Base-by-base conservation (phyloP, 2,329 filamentous ascomycete species). In the Paramyrothecium sp. region DNA sequence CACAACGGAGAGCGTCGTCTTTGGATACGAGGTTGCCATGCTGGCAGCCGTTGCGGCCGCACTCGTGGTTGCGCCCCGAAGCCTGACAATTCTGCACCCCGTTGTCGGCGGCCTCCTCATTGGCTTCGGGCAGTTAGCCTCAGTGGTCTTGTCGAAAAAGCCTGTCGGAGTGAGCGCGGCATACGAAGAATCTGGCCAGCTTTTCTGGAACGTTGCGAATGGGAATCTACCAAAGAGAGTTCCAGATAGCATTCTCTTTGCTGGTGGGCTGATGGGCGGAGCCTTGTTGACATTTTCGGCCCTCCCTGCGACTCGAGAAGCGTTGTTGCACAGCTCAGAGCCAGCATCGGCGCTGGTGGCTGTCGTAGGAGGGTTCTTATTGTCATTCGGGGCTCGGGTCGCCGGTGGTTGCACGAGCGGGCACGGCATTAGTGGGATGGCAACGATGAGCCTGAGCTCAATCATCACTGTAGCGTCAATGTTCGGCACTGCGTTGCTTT, bases 351-450 rank as follows among this genome's bases (percentile, higher is more conserved):
- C 55, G 17, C 38, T 46, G 22, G 51, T 55, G 23, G 41, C 33
- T n/a, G 20, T 58, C 33, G 52, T 23, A 19, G 58, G 56, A 34
- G 56, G 49, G n/a, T 52, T 56, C 23, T 56, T 58, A 20, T 51
- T 59, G 23, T 47, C 48, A 5, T 54, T 59, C 21, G 57, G 57
- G n/a, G 57, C 57, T 47, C 54, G 57, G 11, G 54, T 56, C 3
- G 57, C 41, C 13, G 57, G 57, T 13, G 57, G 57, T 16, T 59
- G 57, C 23, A 59, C 57, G n/a, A 56, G 54, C 47, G 57, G 57
- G 13, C 57, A 59, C 38, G 57, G 57, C 10, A 59, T 59, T 23
- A 59, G 57, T 19, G 57, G 57, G 5, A 59, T 59, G 54, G 54
- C 57, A 38, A 51, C 33, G 33, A 44, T 59, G 54, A 46, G 54